phyloP scores from a whole-genome alignment of 2,329 filamentous ascomycete species.

The Trichoderma breve region DNA sequence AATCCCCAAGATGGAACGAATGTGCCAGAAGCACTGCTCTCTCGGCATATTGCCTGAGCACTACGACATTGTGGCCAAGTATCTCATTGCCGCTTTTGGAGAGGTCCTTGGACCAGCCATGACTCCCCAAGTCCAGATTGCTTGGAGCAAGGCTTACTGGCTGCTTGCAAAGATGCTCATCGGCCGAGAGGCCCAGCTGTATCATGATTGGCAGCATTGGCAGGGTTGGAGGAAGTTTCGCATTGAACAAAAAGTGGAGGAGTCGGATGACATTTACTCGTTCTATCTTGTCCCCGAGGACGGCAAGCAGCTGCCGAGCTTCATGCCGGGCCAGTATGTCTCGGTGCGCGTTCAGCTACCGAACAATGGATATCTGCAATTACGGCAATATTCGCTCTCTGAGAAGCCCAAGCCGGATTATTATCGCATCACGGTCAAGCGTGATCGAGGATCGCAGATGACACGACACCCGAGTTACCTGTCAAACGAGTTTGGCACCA shows the following conservation, averaged over 20 bases:
- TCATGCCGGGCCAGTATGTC: conserved; percentile 70
- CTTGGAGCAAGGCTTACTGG: conserved; percentile 72
- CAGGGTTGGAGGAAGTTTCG: conserved; percentile 65
- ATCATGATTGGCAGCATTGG: conserved; percentile 62
- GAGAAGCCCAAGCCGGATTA: conserved; percentile 60
- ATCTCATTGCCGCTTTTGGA: conserved; percentile 65
- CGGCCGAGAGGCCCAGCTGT: conserved; percentile 61
- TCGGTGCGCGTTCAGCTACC: conserved; percentile 60
- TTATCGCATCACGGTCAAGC: conserved; percentile 71
- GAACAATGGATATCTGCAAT: conserved; percentile 57
- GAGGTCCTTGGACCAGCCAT: conserved; percentile 63
- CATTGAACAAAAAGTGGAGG: conserved; percentile 62
- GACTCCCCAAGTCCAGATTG: conserved; percentile 61
- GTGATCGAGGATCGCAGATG: conserved; percentile 54
- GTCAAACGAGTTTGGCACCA: conserved; percentile 35
- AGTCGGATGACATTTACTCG: conserved; percentile 67
- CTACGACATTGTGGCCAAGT: conserved; percentile 68
- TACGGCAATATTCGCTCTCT: conserved; percentile 70
- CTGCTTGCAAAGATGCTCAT: conserved; percentile 73
- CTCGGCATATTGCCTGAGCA: conserved; percentile 67
- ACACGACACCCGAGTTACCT: conserved; percentile 27
- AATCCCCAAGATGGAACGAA: conserved; percentile 52
- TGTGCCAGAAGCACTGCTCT: conserved; percentile 72
- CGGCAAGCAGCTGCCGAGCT: conserved; percentile 57
- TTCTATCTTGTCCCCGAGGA: conserved; percentile 68